phyloP scores from a whole-genome alignment of 2,329 filamentous ascomycete species.

The Aspergillaceae sp. region DNA sequence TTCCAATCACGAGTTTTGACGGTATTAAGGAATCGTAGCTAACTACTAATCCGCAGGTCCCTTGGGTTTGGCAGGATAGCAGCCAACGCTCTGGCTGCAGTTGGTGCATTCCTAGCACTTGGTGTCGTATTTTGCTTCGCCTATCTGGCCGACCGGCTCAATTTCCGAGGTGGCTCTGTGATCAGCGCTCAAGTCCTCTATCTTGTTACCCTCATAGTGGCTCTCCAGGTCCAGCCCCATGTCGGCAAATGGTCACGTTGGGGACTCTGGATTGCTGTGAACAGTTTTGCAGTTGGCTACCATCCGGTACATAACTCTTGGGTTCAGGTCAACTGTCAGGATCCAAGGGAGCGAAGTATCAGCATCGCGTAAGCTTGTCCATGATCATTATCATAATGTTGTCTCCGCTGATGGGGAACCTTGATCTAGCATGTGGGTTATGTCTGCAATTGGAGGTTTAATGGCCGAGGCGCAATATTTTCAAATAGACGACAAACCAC shows the following conservation, averaged over 20 bases:
- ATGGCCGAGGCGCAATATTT: background rate
- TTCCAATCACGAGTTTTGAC: background rate
- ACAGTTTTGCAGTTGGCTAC: background rate
- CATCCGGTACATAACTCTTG: background rate
- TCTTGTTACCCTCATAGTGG: background rate
- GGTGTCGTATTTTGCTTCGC: background rate
- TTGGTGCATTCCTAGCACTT: background rate
- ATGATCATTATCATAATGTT: background rate
- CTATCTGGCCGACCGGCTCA: background rate
- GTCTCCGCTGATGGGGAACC: background rate
- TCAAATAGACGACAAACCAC: background rate
- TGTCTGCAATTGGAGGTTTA: background rate
- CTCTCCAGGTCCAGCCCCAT: background rate
- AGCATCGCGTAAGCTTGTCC: background rate
- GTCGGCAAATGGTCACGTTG: background rate
- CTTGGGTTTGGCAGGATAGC: background rate
- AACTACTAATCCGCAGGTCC: background rate
- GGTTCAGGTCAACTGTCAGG: background rate
- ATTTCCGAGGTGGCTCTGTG: background rate
- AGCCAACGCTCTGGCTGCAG: background rate
- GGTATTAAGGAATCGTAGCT: background rate
- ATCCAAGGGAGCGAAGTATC: background rate
- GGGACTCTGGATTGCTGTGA: background rate
- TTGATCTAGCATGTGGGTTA: background rate
- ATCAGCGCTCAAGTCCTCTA: background rate